Evolutionary conservation across 2,329 filamentous ascomycete species (phyloP).

Genomic region (Metarhizium humberi): DNA sequence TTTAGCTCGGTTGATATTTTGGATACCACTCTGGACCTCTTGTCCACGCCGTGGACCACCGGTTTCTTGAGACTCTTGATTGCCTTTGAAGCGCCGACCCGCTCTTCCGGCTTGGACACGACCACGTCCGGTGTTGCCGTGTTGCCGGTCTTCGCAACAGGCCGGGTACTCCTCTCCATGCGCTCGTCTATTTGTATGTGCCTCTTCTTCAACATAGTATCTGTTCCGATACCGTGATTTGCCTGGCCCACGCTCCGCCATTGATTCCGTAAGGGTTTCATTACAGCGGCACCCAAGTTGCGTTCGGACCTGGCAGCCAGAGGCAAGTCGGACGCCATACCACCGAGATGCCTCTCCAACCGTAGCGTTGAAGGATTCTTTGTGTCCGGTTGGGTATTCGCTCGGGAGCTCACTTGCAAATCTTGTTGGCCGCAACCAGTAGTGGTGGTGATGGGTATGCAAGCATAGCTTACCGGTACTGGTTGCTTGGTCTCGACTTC

Average conservation of each 20-base stretch:
- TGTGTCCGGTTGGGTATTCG: not conserved
- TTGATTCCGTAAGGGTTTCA: conserved; percentile 14
- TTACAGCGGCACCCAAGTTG: conserved; percentile 11
- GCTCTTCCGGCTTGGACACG: not conserved
- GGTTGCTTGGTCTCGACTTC: not conserved
- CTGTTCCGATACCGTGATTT: conserved; percentile 15
- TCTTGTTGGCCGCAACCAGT: conserved; percentile 37
- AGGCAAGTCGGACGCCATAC: conserved; percentile 14
- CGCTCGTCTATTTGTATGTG: conserved; percentile 9
- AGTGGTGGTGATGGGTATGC: conserved; percentile 54
- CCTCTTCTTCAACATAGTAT: conserved; percentile 18
- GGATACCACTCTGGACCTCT: not conserved
- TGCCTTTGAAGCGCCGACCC: not conserved
- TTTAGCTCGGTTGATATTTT: not conserved
- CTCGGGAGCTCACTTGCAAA: not conserved
- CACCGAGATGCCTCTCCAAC: conserved; percentile 1
- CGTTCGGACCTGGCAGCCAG: conserved; percentile 9
- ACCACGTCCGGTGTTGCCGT: not conserved
- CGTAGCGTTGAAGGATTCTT: not conserved
- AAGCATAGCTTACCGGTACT: conserved; percentile 29
- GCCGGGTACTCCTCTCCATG: not conserved
- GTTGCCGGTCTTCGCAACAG: not conserved
- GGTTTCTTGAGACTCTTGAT: not conserved
- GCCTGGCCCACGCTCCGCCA: conserved; percentile 14
- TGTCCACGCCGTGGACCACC: not conserved